phyloP scores from a whole-genome alignment of 805 yeast genomes.

The Saccharomycopsis malanga region DNA sequence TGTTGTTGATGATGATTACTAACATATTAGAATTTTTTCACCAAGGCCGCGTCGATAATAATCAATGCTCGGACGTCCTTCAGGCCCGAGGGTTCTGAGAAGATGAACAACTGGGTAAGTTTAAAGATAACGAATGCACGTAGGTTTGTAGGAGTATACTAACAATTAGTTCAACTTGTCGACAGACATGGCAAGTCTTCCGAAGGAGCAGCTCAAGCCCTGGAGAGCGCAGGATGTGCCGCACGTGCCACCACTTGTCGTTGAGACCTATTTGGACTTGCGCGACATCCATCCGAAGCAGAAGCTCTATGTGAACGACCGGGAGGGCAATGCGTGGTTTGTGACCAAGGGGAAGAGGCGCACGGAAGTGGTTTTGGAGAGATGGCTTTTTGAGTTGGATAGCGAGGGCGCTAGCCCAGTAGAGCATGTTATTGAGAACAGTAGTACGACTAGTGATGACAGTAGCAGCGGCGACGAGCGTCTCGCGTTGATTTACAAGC shows the following conservation, averaged over 20 bases:
- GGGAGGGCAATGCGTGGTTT: constrained; percentile 44
- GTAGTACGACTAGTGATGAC: constrained; percentile 23
- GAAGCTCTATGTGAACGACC: constrained; percentile 51
- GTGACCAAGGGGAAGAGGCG: constrained; percentile 57
- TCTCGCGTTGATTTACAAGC: constrained; percentile 63
- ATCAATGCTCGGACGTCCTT: background rate
- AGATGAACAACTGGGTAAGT: constrained; percentile 58
- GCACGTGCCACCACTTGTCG: constrained; percentile 69
- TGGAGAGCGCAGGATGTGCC: constrained; percentile 44
- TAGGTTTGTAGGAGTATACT: background rate
- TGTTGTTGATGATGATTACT: no score
- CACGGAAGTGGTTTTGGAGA: constrained; percentile 82
- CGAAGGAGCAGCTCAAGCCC: constrained; percentile 49
- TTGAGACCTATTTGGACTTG: constrained; percentile 76
- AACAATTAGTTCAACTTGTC: constrained; percentile 8
- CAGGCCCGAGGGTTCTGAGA: constrained; percentile 20
- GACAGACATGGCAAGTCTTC: constrained; percentile 33
- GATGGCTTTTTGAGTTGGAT: constrained; percentile 80
- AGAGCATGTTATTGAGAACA: constrained; percentile 23
- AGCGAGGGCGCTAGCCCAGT: background rate
- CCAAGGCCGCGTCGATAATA: constrained; percentile 9
- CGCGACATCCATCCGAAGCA: constrained; percentile 50
- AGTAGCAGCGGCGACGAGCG: constrained; percentile 36
- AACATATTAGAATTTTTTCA: constrained; percentile 13
- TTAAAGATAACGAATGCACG: no score